Conservation (phyloP, 768 basidiomycete species). For the Trametes maxima region DNA sequence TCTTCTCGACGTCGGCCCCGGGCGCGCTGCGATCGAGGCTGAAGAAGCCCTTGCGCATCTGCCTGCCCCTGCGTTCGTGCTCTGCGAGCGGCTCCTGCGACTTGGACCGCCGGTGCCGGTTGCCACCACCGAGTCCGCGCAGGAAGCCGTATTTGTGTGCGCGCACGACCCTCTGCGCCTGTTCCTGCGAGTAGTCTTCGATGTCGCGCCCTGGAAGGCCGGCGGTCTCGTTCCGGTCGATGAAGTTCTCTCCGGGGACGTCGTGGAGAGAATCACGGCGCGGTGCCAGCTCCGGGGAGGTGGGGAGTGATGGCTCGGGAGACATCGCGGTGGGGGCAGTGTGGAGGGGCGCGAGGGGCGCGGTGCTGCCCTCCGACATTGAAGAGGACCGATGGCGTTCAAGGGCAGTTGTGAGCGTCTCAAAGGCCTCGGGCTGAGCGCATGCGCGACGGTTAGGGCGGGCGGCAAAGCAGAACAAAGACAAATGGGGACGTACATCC, state of each 20-base stretch:
- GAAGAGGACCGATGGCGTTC: slow-evolving; percentile 47
- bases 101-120: slow-evolving; percentile 10
- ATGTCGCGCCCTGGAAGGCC: slow-evolving; percentile 55
- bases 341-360: slow-evolving; percentile 11
- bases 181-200: slow-evolving; percentile 36
- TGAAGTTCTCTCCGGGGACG: slow-evolving; percentile 56
- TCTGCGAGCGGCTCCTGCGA: slow-evolving; percentile 9
- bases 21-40: slow-evolving; percentile 1
- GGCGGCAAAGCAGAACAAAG: slow-evolving; percentile 12
- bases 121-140: slow-evolving; percentile 2
- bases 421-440: slow-evolving; percentile 50
- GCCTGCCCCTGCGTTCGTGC: neutral
- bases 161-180: slow-evolving; percentile 47
- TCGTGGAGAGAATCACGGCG: slow-evolving; percentile 31
- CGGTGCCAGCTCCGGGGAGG: slow-evolving; percentile 25
- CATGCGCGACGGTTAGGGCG: slow-evolving; percentile 8
- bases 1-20: slow-evolving; percentile 27
- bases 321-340: slow-evolving; percentile 23
- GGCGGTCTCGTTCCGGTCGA: slow-evolving; percentile 64
- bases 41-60: slow-evolving; percentile 14
- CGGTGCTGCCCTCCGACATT: slow-evolving; percentile 21
- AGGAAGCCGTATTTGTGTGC: slow-evolving; percentile 39
- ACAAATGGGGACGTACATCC: slow-evolving; percentile 45
- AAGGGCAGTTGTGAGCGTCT: slow-evolving; percentile 51
- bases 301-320: slow-evolving; percentile 21